Conservation (phyloP, 2,329 filamentous ascomycete species). For the Pochonia chlamydosporia region DNA sequence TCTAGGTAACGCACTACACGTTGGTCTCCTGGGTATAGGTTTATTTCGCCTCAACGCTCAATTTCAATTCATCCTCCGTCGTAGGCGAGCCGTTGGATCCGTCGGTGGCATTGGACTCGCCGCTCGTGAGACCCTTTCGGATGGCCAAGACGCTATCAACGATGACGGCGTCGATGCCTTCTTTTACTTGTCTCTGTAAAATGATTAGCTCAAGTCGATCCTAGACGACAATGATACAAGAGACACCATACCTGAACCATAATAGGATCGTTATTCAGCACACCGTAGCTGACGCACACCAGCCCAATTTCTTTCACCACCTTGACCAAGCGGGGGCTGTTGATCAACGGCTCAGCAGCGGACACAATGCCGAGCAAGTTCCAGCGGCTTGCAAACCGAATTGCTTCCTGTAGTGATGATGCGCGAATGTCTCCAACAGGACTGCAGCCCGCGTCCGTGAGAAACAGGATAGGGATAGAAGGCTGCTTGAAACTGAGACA, state of each 20-base stretch:
- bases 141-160: constrained; percentile 93
- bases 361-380: constrained; percentile 88
- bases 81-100: background rate
- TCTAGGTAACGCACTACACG: background rate
- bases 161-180: constrained; percentile 96
- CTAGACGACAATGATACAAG: background rate
- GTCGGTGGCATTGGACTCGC: constrained; percentile 15
- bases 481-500: constrained; percentile 95
- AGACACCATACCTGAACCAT: constrained; percentile 69
- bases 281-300: constrained; percentile 93
- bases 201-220: background rate
- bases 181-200: constrained; percentile 73
- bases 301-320: constrained; percentile 93
- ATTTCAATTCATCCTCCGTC: background rate
- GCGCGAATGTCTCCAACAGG: constrained; percentile 85
- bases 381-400: constrained; percentile 92
- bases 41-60: background rate
- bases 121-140: constrained; percentile 71
- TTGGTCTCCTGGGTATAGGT: background rate
- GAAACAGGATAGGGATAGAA: constrained; percentile 89
- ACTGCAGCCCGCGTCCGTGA: constrained; percentile 80
- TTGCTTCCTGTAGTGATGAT: constrained; percentile 87
- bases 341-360: constrained; percentile 80
- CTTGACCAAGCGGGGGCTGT: constrained; percentile 79
- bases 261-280: constrained; percentile 77